Evolutionary conservation across 75 land plant genomes (phyloP).

Genomic region (Cunninghamia lanceolata): DNA sequence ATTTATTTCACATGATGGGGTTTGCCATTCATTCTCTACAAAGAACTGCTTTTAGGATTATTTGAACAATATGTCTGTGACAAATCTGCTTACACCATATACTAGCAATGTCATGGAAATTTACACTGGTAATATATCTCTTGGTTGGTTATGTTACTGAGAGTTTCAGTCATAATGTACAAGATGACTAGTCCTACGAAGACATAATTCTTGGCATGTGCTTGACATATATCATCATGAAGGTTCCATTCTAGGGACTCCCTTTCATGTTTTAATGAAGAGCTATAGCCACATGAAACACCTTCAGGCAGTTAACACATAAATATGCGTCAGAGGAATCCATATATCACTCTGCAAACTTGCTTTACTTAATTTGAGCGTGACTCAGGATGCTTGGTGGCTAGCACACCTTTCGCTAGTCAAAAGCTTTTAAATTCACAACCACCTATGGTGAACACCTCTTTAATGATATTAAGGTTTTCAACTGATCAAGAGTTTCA

Average conservation of each 20-base stretch:
- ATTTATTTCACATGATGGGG: not conserved
- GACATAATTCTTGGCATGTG: not conserved
- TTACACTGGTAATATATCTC: not conserved
- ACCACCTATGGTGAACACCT: no score
- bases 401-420: not conserved
- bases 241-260: not conserved
- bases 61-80: not conserved
- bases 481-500: no score
- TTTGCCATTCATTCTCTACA: not conserved
- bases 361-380: not conserved
- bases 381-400: not conserved
- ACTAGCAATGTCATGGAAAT: not conserved
- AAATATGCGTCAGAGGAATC: not conserved
- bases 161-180: not conserved
- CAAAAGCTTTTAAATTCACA: not conserved
- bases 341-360: not conserved
- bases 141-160: not conserved
- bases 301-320: not conserved
- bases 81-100: not conserved
- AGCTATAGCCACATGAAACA: not conserved
- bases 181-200: not conserved
- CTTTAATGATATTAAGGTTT: no score
- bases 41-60: not conserved
- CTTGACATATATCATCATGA: not conserved
- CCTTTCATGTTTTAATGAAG: not conserved